A percentile compares a stretch with the other conserved stretches of the same genome.
Evolutionary conservation across 108 stramenopile genomes (phyloP).

Genomic region (Conticribra weissflogii): DNA sequence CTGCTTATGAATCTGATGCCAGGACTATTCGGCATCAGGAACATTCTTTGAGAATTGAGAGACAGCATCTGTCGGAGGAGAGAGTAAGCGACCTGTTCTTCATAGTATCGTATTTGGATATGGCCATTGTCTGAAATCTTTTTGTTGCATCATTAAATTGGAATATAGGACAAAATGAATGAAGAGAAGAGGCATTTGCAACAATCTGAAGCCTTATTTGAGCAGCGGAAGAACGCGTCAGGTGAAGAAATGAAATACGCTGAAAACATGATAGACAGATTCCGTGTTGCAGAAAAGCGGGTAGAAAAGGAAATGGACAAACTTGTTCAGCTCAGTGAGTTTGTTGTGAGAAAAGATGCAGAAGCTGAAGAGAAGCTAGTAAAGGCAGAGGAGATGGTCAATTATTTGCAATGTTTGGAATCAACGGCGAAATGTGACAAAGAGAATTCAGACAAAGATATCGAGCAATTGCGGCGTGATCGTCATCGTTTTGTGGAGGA

Average conservation of each 20-base stretch:
- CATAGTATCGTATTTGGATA: not conserved
- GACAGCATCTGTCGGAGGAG: conserved; percentile 3
- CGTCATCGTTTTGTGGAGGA: conserved; percentile 19
- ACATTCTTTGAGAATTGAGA: conserved; percentile 19
- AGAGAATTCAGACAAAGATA: conserved; percentile 8
- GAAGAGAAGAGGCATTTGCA: conserved; percentile 20
- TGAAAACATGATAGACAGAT: conserved; percentile 10
- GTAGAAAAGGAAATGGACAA: conserved; percentile 12
- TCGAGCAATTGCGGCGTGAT: conserved; percentile 12
- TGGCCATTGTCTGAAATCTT: not conserved
- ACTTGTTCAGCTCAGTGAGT: conserved; percentile 32
- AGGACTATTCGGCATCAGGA: conserved; percentile 9
- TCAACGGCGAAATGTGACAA: not conserved
- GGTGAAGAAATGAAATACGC: conserved; percentile 27
- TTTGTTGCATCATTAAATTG: not conserved
- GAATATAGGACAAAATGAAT: conserved; percentile 19
- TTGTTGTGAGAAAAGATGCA: conserved; percentile 25
- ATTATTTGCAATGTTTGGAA: conserved; percentile 13
- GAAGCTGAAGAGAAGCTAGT: conserved; percentile 35
- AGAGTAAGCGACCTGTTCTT: not conserved
- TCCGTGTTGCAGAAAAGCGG: conserved; percentile 23
- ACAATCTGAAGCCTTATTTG: conserved; percentile 37
- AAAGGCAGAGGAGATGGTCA: conserved; percentile 12
- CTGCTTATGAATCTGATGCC: conserved; percentile 11
- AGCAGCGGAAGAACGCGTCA: conserved; percentile 41